phyloP scores from a whole-genome alignment of 2,329 filamentous ascomycete genomes.

The Simplicillium sp. region DNA sequence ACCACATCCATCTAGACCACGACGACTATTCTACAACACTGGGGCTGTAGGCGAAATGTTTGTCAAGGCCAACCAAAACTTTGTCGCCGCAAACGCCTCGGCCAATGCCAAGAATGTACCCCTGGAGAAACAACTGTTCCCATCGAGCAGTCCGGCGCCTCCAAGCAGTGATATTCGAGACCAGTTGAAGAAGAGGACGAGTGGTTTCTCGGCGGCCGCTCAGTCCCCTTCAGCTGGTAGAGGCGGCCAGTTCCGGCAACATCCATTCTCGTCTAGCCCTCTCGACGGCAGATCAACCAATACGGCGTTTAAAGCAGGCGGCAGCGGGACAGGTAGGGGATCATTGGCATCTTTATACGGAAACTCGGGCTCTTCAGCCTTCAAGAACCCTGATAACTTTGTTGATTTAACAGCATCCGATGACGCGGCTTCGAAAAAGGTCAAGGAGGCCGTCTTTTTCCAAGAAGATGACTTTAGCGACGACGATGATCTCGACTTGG shows the following conservation, averaged over 20 bases:
- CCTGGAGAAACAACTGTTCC: constrained; percentile 43
- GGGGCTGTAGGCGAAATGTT: constrained; percentile 21
- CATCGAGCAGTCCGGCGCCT: constrained; percentile 43
- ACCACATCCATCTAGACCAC: constrained; percentile 3
- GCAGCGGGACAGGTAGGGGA: constrained; percentile 7
- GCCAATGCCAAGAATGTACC: constrained; percentile 20
- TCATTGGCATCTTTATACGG: constrained; percentile 32
- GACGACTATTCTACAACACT: background rate
- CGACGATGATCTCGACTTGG: constrained; percentile 65
- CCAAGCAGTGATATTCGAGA: constrained; percentile 38
- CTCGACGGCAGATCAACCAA: constrained; percentile 2
- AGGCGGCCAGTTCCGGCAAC: constrained; percentile 10
- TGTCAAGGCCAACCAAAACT: constrained; percentile 24
- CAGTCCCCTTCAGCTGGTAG: constrained; percentile 28
- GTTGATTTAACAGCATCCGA: constrained; percentile 25
- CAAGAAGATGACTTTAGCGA: constrained; percentile 81
- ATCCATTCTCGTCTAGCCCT: constrained; percentile 6
- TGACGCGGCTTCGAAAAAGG: constrained; percentile 14
- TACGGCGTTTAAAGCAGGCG: background rate
- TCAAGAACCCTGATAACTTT: constrained; percentile 21
- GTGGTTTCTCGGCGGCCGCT: constrained; percentile 21
- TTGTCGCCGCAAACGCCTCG: constrained; percentile 22
- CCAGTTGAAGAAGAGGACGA: constrained; percentile 35
- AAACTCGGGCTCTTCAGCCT: constrained; percentile 31
- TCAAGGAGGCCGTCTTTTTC: constrained; percentile 42